phyloP scores from a whole-genome alignment of 192 early-diverging fungal species.

The Entophlyctis luteolus region DNA sequence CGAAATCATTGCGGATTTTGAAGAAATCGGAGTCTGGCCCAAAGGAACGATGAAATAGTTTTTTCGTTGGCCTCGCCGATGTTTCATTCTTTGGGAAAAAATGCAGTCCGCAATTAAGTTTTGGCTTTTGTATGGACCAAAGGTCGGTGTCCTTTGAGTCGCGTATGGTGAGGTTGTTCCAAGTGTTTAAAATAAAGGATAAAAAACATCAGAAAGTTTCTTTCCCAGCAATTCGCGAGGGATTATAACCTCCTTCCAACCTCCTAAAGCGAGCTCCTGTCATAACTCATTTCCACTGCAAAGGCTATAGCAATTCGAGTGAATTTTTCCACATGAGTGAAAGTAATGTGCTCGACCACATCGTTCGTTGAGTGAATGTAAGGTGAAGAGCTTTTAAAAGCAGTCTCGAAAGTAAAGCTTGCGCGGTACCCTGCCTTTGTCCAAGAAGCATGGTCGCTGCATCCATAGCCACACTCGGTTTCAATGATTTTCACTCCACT shows the following conservation, averaged over 20 bases:
- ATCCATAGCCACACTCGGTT: slow-evolving; percentile 80
- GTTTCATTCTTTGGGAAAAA: no score
- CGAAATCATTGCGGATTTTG: slow-evolving; percentile 78
- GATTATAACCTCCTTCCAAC: no score
- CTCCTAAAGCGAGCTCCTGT: no score
- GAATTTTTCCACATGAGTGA: slow-evolving; percentile 86
- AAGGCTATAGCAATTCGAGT: slow-evolving; percentile 78
- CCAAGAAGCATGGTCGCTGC: slow-evolving; percentile 92
- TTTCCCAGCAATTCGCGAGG: no score
- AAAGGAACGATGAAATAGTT: slow-evolving; percentile 41
- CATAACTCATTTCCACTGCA: slow-evolving; percentile 70
- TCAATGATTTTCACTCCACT: slow-evolving; percentile 54
- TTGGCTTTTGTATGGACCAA: no score
- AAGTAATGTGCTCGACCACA: slow-evolving; percentile 69
- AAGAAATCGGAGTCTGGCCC: slow-evolving; percentile 80
- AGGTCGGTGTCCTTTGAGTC: no score
- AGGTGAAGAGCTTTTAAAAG: slow-evolving; percentile 32
- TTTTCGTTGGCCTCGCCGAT: no score
- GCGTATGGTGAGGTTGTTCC: no score
- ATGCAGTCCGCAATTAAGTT: no score
- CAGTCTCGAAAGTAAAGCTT: slow-evolving; percentile 65
- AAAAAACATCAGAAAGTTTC: no score
- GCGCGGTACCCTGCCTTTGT: slow-evolving; percentile 75
- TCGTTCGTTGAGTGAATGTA: slow-evolving; percentile 80
- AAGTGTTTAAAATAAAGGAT: no score